Evolutionary conservation across 2,329 filamentous ascomycete species (phyloP), one percentile per base, ranked within the genome.

Genomic region (Paradendryphiella salina): DNA sequence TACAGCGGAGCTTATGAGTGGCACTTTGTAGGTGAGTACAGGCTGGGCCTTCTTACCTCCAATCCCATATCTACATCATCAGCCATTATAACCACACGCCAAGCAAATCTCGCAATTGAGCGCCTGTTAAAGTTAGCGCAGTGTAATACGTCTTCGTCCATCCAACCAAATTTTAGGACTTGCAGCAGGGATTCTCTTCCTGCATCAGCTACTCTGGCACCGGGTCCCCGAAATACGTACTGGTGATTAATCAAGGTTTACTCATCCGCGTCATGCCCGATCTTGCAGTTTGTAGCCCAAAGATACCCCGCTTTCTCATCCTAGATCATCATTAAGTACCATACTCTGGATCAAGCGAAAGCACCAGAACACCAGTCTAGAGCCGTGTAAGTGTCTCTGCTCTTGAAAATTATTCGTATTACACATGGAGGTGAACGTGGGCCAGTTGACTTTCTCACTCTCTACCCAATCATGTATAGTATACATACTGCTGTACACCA

Each of bases 241-340:
- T 55, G 50, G 49, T 45, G 39, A 32, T 46, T 45, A 14, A 21
- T 26, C 20, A 46, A 33, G 18, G 17, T 15, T 5, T 35, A 9
- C 20, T 26, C 23, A 10, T 9, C 29, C 37, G 15, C 9, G n/a
- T 20, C 43, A 46, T 15, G 37, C 20, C 37, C 26, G 18, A 54
- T 13, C 46, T 58, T 42, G 50, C 57, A 59, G 18, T 53, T 57
- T 38, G 5, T 57, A 47, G 56, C 62, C 58, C 66, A 52, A 41
- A 50, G 47, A 54, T 50, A 54, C 58, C 64, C 64, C 65, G 57
- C 63, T 64, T 62, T 59, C 51, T 53, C 35, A 39, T 31, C 36
- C 46, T 38, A 29, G 34, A 42, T 39, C 46, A 52, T 52, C 29
- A 56, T 41, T 52, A n/a, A n/a, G n/a, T n/a, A 49, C 39, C 2